Base-by-base conservation (phyloP, 2,329 filamentous ascomycete species). In the Helotiales sp. region DNA sequence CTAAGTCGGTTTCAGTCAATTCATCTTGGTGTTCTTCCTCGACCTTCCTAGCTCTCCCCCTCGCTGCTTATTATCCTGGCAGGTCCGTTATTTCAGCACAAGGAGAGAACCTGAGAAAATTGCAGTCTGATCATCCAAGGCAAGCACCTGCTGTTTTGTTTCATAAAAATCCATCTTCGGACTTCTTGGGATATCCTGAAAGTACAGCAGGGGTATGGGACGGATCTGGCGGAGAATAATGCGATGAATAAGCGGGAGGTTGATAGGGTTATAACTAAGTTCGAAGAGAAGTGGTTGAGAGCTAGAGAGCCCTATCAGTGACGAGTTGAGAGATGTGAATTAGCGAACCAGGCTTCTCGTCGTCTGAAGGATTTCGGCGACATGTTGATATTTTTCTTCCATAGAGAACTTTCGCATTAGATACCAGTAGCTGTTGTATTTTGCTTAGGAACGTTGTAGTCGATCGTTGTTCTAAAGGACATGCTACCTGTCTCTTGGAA, bases 21-120 rank as follows among this genome's bases (percentile, higher is more conserved):
- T 5, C 13, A 2, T 45, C 40, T 20, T 45, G 40, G 3, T 20
- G 40, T 45, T 45, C n/a, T 20, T n/a, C 4, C 13, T 45, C 40
- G 20, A 20, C 40, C n/a, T n/a, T n/a, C n/a, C n/a, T n/a, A 20
- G 34, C 11, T 11, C 7, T 20, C 40, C n/a, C 40, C 40, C 15
- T 1, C 15, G 17, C 40, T 43, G 4, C 7, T 11, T n/a, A 45
- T 20, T n/a, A 6, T 7, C 17, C 40, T 40, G n/a, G 78, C 80
- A 2, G 74, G 50, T 26, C 45, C 65, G 15, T 49, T 58, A 8
- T 22, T 57, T 47, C 22, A 45, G n/a, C n/a, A n/a, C n/a, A n/a
- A n/a, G n/a, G n/a, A n/a, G n/a, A n/a, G n/a, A n/a, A n/a, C n/a
- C n/a, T n/a, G n/a, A n/a, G n/a, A n/a, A n/a, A n/a, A n/a, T n/a